Base-by-base conservation (phyloP, 257 asterid species). In the Capsicum pubescens region DNA sequence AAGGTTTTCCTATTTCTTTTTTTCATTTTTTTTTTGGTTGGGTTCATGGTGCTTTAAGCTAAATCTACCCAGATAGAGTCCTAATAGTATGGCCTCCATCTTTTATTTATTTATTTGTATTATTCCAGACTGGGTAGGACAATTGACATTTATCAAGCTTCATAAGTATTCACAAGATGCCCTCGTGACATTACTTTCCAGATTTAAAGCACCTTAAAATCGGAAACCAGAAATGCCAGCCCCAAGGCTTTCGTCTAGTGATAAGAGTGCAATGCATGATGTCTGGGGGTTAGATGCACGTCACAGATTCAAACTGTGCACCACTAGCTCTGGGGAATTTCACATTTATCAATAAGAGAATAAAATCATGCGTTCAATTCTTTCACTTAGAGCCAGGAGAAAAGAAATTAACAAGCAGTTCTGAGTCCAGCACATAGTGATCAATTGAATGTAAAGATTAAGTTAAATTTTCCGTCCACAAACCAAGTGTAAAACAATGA, bases 361-460 rank as follows among this genome's bases (percentile, higher is more conserved):
- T 14, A 44, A 26, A 54, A 77, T 0, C 50, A 26, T 77, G 54
- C 8, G 50, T 54, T 77, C 14, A 2, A 77, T 14, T 13, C 81
- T 72, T 48, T 76, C 46, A 52, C 46, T 52, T 76, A 48, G 11
- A 76, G 81, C 26, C 50, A 26, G 64, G 81, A 74, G 7, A 74
- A 15, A 26, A 26, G 32, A 2, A 26, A 2, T 26, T 26, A 26
- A 26, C 32, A 76, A 52, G 64, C 15, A 0, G 48, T 54, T 77
- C 8, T 26, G 50, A 52, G 26, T 77, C 64, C 64, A 54, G 48
- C 81, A 8, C 81, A 77, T 9, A 6, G 19, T 14, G 81, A 77
- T 54, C 42, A 54, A 26, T 52, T 54, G 81, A 8, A 39, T 54
- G 81, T 54, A 26, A 52, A 21, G 61, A 54, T 50, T 26, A 12